phyloP scores from a whole-genome alignment of 148 eudicot genomes.

The Rheum nobile region DNA sequence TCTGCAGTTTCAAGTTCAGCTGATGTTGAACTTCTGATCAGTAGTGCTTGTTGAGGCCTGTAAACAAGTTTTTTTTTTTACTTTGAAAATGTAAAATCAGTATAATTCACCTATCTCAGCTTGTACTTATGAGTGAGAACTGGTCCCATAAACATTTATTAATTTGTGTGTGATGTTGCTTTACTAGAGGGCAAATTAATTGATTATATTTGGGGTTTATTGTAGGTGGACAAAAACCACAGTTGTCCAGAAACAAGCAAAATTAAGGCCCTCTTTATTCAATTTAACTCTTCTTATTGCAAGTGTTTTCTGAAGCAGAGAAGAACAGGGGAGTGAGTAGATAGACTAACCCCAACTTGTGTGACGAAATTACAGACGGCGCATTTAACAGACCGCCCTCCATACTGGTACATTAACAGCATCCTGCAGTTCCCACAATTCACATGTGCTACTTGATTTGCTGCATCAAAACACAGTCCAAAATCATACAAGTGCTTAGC shows the following conservation, averaged over 20 bases:
- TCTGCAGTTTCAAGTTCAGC: not conserved
- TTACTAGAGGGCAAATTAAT: not conserved
- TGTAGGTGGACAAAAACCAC: not conserved
- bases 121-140: not conserved
- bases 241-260: not conserved
- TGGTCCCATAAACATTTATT: conserved; percentile 4
- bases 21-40: conserved; percentile 47
- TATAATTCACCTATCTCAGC: not conserved
- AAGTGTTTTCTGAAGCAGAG: too few relatives aligned
- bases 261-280: too few relatives aligned
- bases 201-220: not conserved
- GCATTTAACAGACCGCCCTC: conserved; percentile 75
- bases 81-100: not conserved
- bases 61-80: not conserved
- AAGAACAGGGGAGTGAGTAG: too few relatives aligned
- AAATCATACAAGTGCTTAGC: not conserved
- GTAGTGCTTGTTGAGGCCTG: conserved; percentile 54
- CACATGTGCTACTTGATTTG: conserved; percentile 91
- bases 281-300: too few relatives aligned
- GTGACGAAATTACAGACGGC: conserved; percentile 87
- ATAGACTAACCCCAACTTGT: conserved; percentile 53
- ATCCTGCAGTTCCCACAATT: conserved; percentile 78
- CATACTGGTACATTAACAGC: conserved; percentile 80
- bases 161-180: conserved; percentile 3
- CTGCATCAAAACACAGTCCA: conserved; percentile 19